A percentile compares a stretch with the other conserved stretches of the same genome.
phyloP scores from a whole-genome alignment of 805 yeast genomes.

The Ogataea corticis region DNA sequence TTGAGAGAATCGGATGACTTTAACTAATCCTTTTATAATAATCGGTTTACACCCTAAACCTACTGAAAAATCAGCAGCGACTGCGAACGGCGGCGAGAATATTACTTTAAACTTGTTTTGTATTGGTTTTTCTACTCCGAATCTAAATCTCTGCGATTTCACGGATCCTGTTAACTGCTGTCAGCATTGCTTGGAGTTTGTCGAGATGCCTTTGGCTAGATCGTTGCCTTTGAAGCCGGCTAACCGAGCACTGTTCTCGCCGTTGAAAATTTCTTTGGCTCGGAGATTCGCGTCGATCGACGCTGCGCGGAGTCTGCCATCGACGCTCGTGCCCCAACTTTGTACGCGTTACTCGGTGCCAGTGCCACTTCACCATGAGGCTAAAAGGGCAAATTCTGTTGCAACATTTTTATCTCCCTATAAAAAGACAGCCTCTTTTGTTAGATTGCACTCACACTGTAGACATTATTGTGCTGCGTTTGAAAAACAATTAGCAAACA shows the following conservation, averaged over 20 bases:
- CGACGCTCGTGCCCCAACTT: constrained; percentile 1
- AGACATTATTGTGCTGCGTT: constrained; percentile 18
- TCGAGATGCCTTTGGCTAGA: too few species aligned
- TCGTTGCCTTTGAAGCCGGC: not conserved
- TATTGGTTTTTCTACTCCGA: too few species aligned
- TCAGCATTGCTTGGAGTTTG: too few species aligned
- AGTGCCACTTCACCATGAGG: constrained; percentile 5
- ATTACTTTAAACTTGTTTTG: too few species aligned
- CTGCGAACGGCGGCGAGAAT: too few species aligned
- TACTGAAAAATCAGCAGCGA: not conserved
- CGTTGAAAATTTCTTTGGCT: not conserved
- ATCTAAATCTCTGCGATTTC: too few species aligned
- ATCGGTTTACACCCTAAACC: not conserved
- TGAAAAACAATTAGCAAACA: constrained; percentile 11
- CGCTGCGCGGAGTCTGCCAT: not conserved
- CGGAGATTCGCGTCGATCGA: constrained; percentile 3
- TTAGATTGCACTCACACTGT: constrained; percentile 6
- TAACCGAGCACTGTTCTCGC: not conserved
- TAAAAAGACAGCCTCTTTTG: not conserved
- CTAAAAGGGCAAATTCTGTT: not conserved
- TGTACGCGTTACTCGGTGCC: too few species aligned
- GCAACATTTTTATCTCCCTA: too few species aligned
- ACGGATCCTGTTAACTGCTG: too few species aligned
- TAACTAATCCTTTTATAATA: not conserved
- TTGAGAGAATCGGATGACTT: constrained; percentile 74